A percentile compares a stretch with the other conserved stretches of the same genome.
Evolutionary conservation across 1,284 basidiomycete genomes (phyloP).

Genomic region (Bjerkandera adusta): DNA sequence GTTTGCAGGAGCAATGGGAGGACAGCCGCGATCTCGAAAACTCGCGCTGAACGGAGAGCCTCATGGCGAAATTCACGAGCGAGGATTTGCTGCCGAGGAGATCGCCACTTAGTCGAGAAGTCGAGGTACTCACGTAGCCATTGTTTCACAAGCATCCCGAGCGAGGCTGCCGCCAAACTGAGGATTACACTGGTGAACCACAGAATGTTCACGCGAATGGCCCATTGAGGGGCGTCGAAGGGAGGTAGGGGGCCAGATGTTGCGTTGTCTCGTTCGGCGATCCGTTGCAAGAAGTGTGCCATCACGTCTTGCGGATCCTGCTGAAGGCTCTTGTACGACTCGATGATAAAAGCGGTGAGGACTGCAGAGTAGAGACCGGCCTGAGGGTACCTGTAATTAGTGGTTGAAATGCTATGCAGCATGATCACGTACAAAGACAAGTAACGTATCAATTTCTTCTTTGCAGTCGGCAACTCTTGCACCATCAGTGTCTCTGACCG

Average conservation of each 20-base stretch:
- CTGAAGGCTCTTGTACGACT: slow-evolving; percentile 13
- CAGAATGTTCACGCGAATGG: slow-evolving; percentile 6
- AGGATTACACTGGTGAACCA: slow-evolving; percentile 1
- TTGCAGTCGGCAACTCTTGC: background rate
- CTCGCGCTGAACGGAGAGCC: background rate
- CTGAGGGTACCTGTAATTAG: background rate
- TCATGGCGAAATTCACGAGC: background rate
- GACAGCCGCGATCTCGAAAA: background rate
- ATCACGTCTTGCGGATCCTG: slow-evolving; percentile 3
- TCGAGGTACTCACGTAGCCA: slow-evolving; percentile 2
- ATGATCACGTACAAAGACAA: background rate
- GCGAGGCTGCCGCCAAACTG: background rate
- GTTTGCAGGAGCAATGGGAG: background rate
- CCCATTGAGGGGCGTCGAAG: background rate
- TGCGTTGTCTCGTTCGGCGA: background rate
- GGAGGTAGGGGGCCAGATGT: background rate
- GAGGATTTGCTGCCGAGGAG: background rate
- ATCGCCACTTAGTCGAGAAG: background rate
- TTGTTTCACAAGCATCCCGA: slow-evolving; percentile 1
- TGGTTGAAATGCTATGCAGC: background rate
- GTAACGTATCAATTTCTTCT: background rate
- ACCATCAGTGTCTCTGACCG: background rate
- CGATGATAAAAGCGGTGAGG: slow-evolving; percentile 15
- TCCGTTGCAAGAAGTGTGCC: background rate
- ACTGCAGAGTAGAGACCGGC: slow-evolving; percentile 18